These are phyloP conservation scores for Yamadazyma phyllophila DNA, from an alignment of 805 yeast genomes.

Conservation along the genomic window DNA sequence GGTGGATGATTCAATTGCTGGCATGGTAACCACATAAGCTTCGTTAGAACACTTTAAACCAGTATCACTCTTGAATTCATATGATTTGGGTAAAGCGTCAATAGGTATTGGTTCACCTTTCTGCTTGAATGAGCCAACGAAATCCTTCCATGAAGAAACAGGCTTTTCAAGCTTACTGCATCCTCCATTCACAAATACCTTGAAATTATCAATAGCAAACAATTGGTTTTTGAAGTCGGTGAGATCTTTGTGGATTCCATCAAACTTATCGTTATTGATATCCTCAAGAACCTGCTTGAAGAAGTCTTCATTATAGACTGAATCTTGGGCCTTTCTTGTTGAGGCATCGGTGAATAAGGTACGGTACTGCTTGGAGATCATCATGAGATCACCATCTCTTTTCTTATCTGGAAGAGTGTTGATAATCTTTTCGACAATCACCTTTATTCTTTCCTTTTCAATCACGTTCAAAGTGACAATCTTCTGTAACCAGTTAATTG, in stretches of 20 bases:
- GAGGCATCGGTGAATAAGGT: constrained; percentile 58
- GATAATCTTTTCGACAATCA: constrained; percentile 60
- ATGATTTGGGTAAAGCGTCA: constrained; percentile 45
- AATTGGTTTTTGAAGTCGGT: constrained; percentile 50
- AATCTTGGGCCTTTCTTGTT: constrained; percentile 62
- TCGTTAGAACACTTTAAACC: constrained; percentile 53
- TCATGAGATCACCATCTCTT: constrained; percentile 61
- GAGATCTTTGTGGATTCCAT: constrained; percentile 46
- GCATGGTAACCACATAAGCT: constrained; percentile 67
- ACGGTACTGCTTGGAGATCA: constrained; percentile 60
- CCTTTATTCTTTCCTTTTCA: constrained; percentile 68
- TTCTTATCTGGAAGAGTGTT: constrained; percentile 61
- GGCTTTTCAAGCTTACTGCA: constrained; percentile 51
- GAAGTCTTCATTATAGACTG: constrained; percentile 59
- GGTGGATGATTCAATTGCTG: constrained; percentile 82
- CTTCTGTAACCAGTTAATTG: constrained; percentile 74
- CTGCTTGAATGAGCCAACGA: constrained; percentile 21
- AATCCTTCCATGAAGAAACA: constrained; percentile 54
- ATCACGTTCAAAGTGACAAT: constrained; percentile 65
- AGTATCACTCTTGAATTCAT: constrained; percentile 49
- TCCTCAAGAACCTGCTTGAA: constrained; percentile 43
- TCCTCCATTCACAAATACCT: constrained; percentile 73
- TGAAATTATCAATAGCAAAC: constrained; percentile 57
- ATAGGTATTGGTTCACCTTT: constrained; percentile 18
- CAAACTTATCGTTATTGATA: constrained; percentile 55